Evolutionary conservation across 2,329 filamentous ascomycete species (phyloP).

Genomic region (Cryphonectria naterciae): DNA sequence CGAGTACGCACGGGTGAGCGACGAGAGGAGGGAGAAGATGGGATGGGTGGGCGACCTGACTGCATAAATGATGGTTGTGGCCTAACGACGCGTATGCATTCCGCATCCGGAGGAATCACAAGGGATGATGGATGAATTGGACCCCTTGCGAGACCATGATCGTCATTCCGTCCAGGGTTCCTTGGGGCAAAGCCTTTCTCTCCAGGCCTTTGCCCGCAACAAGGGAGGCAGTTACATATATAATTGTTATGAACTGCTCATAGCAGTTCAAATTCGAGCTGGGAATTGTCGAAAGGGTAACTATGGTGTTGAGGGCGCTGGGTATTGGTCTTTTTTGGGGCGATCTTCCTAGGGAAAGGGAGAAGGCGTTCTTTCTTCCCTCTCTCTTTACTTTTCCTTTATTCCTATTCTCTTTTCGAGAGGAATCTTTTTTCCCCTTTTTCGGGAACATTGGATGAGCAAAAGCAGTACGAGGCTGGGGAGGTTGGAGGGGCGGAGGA

Average conservation of each 20-base stretch:
- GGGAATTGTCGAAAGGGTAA: neutral
- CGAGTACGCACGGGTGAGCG: conserved; percentile 63
- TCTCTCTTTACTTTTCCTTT: no score
- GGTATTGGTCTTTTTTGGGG: neutral
- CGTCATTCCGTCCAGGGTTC: neutral
- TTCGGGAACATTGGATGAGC: neutral
- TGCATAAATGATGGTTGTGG: conserved; percentile 22
- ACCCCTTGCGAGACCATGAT: neutral
- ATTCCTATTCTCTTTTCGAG: neutral
- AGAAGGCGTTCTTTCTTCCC: neutral
- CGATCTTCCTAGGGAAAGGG: neutral
- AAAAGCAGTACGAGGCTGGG: neutral
- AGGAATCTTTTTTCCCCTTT: neutral
- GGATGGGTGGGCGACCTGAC: conserved; percentile 58
- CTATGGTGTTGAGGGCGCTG: conserved; percentile 5
- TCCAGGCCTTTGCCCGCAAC: neutral
- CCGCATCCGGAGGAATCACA: conserved; percentile 6
- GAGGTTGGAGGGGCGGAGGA: neutral
- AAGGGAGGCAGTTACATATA: neutral
- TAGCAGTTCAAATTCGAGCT: neutral
- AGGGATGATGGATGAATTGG: neutral
- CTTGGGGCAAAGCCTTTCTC: neutral
- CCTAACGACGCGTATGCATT: neutral
- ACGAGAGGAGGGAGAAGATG: conserved; percentile 55
- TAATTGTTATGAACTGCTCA: neutral